Conservation (phyloP, 2,329 filamentous ascomycete species). For the Arthroderma sp. region DNA sequence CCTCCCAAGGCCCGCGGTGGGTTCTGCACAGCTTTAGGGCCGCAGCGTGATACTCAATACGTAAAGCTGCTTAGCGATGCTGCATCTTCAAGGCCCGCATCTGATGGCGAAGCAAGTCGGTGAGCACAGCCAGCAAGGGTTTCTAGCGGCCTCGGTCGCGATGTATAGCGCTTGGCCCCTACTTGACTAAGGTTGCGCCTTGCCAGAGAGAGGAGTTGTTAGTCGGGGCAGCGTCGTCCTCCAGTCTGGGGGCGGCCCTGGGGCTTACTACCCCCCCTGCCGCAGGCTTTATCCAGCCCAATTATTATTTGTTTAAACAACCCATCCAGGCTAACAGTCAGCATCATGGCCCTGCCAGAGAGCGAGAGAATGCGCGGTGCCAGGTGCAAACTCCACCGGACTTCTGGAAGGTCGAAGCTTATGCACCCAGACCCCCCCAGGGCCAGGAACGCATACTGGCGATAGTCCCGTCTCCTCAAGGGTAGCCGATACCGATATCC, state of each 20-base stretch:
- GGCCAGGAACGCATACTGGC: not conserved
- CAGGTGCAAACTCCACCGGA: not conserved
- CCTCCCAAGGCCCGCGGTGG: not conserved
- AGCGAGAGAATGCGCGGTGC: not conserved
- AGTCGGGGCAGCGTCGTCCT: not conserved
- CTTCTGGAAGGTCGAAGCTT: not conserved
- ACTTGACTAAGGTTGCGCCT: not conserved
- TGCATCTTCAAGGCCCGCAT: not conserved
- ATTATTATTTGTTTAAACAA: not conserved
- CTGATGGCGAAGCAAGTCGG: not conserved
- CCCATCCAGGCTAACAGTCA: not conserved
- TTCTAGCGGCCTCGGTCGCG: not conserved
- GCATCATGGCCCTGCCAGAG: not conserved
- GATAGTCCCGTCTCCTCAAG: not conserved
- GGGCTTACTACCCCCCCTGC: not conserved
- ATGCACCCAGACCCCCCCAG: not conserved
- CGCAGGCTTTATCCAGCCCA: not conserved
- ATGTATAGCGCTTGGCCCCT: not conserved
- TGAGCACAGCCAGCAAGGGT: not conserved
- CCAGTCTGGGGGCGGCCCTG: conserved; percentile 2
- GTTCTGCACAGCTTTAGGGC: not conserved
- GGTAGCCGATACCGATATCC: not conserved
- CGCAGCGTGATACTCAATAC: not conserved
- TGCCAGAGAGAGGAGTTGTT: not conserved
- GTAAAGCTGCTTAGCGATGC: not conserved